Conservation (phyloP, 805 yeast species). For the Candida ficus region DNA sequence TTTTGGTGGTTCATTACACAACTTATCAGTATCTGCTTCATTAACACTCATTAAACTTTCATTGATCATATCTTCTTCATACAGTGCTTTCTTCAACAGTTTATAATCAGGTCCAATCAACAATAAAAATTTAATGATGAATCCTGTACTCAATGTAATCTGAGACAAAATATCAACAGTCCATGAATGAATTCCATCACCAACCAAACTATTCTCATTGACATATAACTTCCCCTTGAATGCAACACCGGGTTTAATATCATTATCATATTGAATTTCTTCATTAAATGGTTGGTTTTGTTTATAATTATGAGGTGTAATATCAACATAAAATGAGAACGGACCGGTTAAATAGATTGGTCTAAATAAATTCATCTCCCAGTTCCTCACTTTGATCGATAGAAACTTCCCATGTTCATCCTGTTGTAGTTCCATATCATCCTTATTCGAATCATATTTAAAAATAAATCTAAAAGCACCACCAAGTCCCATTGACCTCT, state of each 20-base stretch:
- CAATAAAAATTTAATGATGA: slow-evolving; percentile 65
- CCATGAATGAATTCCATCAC: slow-evolving; percentile 53
- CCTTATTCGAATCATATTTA: neutral
- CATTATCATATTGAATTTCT: slow-evolving; percentile 40
- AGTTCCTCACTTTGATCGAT: slow-evolving; percentile 60
- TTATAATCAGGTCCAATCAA: slow-evolving; percentile 44
- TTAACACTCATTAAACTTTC: slow-evolving; percentile 22
- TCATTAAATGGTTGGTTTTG: slow-evolving; percentile 40
- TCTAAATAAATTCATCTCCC: slow-evolving; percentile 64
- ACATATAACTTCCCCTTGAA: slow-evolving; percentile 52
- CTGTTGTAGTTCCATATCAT: neutral
- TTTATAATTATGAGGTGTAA: slow-evolving; percentile 61
- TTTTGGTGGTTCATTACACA: slow-evolving; percentile 72
- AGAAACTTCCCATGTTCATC: slow-evolving; percentile 19
- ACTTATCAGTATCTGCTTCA: slow-evolving; percentile 51
- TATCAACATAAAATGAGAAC: slow-evolving; percentile 76
- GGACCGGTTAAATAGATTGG: slow-evolving; percentile 92
- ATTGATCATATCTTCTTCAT: neutral
- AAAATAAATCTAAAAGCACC: slow-evolving; percentile 17
- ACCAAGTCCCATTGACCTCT: slow-evolving; percentile 17
- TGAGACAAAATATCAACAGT: slow-evolving; percentile 77
- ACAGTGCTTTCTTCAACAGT: slow-evolving; percentile 13
- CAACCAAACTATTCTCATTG: slow-evolving; percentile 37
- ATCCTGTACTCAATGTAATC: slow-evolving; percentile 62
- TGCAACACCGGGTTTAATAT: slow-evolving; percentile 67